phyloP scores from a whole-genome alignment of 441 rosid genomes.

The Hura crepitans region DNA sequence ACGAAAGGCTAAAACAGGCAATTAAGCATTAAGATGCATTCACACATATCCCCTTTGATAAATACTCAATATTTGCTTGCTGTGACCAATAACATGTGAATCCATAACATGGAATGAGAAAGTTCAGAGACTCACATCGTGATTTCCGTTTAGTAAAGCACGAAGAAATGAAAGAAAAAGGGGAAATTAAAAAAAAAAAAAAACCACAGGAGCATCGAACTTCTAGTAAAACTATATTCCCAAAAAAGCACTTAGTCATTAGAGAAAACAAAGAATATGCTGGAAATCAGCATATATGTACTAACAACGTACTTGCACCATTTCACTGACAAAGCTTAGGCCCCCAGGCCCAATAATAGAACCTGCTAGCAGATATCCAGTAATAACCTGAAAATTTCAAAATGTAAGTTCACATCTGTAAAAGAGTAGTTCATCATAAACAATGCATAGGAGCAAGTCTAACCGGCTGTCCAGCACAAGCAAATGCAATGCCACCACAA shows the following conservation, averaged over 20 bases:
- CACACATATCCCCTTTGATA: background rate
- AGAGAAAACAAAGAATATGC: background rate
- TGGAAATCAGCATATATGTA: conserved; percentile 11
- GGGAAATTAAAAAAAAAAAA: background rate
- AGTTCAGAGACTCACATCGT: conserved; percentile 3
- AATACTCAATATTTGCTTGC: background rate
- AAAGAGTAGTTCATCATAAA: conserved; percentile 17
- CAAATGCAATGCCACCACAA: conserved; percentile 98
- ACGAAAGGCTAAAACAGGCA: background rate
- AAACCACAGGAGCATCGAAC: background rate
- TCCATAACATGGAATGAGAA: background rate
- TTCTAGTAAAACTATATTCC: background rate
- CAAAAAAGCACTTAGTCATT: background rate
- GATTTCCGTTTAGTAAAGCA: background rate
- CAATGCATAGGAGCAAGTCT: conserved; percentile 25
- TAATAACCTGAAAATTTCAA: conserved; percentile 65
- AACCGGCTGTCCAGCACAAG: conserved; percentile 99
- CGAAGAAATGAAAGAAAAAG: background rate
- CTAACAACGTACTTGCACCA: conserved; percentile 82
- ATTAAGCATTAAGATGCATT: background rate
- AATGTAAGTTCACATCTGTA: conserved; percentile 16
- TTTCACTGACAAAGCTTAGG: conserved; percentile 87
- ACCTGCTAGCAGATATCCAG: conserved; percentile 93
- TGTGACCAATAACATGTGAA: background rate
- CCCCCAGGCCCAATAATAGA: conserved; percentile 96